Base-by-base conservation (phyloP, 345 rosid genomes). In the Angophora floribunda region DNA sequence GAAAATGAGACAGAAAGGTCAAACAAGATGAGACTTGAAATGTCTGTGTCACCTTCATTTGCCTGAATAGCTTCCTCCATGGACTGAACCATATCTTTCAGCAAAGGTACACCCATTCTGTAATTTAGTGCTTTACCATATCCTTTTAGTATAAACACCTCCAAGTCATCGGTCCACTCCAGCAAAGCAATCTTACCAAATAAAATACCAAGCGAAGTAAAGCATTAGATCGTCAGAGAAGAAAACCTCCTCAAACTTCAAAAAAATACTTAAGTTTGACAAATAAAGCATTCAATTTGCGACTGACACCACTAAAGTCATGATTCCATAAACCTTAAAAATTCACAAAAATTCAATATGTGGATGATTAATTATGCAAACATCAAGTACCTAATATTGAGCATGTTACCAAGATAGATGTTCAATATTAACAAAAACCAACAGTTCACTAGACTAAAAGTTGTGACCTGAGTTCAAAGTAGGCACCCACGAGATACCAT, bases 91-190 rank as follows among this genome's bases (percentile, higher is more conserved):
- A 97, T 93, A 94, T 98, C 99, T 92, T 93, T 90, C 59, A 98
- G 96, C 92, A 98, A 88, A 17, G 99, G 99, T 85, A 98, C 90
- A 84, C 99, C 99, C 99, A 98, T 97, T 80, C 91, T 91, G 87
- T 97, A 98, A 90, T 96, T 98, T 88, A 98, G 86, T 63, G 99
- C 94, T 45, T 95, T 92, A 63, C 99, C 97, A 87, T 97, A 97
- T 82, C 97, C 99, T 94, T 97, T 98, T 89, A 97, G 90, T 53
- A 98, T 86, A 89, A 95, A 97, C 87, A 91, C 88, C 93, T 96
- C 99, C 91, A 96, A 88, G 92, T 97, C 99, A 93, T 98, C 97
- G 85, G 96, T 89, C 99, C 99, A 98, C 94, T 95, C 99, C 93
- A 98, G 93, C 94, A 97, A 94, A 90, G 95, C 94, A 90, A 96